These are phyloP conservation scores for Boletales sp. DNA, from an alignment of 768 basidiomycete genomes.

Conservation along the genomic window DNA sequence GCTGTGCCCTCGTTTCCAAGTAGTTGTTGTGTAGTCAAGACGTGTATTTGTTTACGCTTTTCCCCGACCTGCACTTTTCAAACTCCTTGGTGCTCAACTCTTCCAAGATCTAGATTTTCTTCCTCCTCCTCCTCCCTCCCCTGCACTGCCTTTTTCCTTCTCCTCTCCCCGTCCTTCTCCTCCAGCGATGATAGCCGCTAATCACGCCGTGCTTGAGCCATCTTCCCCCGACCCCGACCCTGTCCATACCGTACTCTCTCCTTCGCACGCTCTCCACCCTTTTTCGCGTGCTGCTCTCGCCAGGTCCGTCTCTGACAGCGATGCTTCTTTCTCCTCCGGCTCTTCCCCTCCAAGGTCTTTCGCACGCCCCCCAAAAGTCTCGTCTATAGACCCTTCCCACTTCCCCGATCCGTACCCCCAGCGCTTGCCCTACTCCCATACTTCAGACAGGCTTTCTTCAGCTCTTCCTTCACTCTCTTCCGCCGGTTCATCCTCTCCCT, in stretches of 20 bases:
- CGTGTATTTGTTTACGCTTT: too few relatives aligned
- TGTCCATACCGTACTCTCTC: not conserved
- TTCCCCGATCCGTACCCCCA: slow-evolving; percentile 74
- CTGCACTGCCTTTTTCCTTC: slow-evolving; percentile 32
- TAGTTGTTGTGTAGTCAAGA: too few relatives aligned
- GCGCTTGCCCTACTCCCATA: slow-evolving; percentile 44
- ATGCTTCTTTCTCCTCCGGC: slow-evolving; percentile 36
- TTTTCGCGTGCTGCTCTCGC: slow-evolving; percentile 34
- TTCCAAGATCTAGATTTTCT: slow-evolving; percentile 28
- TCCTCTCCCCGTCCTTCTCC: slow-evolving; percentile 16
- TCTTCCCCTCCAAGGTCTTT: slow-evolving; percentile 34
- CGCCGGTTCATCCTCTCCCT: slow-evolving; percentile 64
- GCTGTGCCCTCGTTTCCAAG: slow-evolving; percentile 11
- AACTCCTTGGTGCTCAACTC: slow-evolving; percentile 16
- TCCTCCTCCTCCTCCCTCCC: slow-evolving; percentile 26
- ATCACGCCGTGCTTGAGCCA: slow-evolving; percentile 8
- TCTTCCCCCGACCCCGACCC: slow-evolving; percentile 13
- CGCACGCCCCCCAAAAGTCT: slow-evolving; percentile 42
- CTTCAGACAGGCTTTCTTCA: slow-evolving; percentile 32
- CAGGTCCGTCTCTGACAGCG: slow-evolving; percentile 40
- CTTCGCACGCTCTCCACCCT: slow-evolving; percentile 19
- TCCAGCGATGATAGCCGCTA: slow-evolving; percentile 12
- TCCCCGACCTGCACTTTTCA: slow-evolving; percentile 7
- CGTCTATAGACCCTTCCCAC: slow-evolving; percentile 57
- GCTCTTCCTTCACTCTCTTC: slow-evolving; percentile 63